phyloP scores from a whole-genome alignment of 176 grass and related monocot species.

The Musa schizocarpa region DNA sequence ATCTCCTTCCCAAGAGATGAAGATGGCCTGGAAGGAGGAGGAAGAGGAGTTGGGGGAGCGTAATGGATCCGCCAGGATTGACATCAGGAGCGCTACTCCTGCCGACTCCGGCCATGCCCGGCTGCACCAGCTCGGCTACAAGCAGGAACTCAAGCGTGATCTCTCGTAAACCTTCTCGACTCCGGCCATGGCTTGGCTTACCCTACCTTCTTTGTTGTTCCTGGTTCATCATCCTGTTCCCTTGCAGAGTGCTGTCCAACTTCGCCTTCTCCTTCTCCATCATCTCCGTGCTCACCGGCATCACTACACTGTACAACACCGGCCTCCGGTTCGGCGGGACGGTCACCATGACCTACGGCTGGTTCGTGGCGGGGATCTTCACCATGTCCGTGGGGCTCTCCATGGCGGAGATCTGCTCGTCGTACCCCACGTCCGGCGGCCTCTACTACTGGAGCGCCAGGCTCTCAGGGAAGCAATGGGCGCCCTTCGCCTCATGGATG shows the following conservation, averaged over 20 bases:
- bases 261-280: conserved; percentile 94
- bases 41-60: not conserved
- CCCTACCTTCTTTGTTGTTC: too few relatives aligned
- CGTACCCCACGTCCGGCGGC: conserved; percentile 79
- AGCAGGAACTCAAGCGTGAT: conserved; percentile 19
- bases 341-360: conserved; percentile 68
- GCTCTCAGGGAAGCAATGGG: conserved; percentile 59
- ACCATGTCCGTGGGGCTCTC: conserved; percentile 59
- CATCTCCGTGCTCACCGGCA: conserved; percentile 82
- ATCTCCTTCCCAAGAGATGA: too few relatives aligned
- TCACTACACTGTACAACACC: conserved; percentile 85
- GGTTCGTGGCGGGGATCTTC: conserved; percentile 73
- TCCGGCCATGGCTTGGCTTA: too few relatives aligned
- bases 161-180: conserved; percentile 4
- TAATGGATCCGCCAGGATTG: not conserved
- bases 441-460: conserved; percentile 92
- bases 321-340: conserved; percentile 67
- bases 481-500: conserved; percentile 12
- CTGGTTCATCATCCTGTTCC: too few relatives aligned
- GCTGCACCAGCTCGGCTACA: conserved; percentile 11
- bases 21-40: not conserved
- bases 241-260: conserved; percentile 57
- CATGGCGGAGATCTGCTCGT: conserved; percentile 94
- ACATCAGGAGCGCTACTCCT: not conserved
- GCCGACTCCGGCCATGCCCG: not conserved